phyloP scores from a whole-genome alignment of 352 stramenopile species.

The Globisporangium abappressorium region DNA sequence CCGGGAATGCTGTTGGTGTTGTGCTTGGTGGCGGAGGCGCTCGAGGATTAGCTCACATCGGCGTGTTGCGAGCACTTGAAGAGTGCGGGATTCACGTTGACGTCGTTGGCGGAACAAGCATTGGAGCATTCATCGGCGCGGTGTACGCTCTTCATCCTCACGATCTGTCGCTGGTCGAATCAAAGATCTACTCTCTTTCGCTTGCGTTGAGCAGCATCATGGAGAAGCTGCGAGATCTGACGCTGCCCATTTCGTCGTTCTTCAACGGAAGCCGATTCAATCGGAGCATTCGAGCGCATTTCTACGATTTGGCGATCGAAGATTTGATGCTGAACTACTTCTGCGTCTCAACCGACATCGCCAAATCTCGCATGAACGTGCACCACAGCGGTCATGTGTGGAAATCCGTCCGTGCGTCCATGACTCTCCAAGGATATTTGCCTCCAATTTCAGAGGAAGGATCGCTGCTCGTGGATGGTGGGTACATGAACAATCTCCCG shows the following conservation, averaged over 20 bases:
- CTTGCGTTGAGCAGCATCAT: slow-evolving; percentile 62
- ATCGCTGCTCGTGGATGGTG: slow-evolving; percentile 86
- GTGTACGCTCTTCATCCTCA: slow-evolving; percentile 80
- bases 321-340: slow-evolving; percentile 93
- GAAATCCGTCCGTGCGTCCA: slow-evolving; percentile 90
- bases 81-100: slow-evolving; percentile 92
- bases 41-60: slow-evolving; percentile 92
- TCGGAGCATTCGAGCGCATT: slow-evolving; percentile 59
- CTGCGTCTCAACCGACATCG: slow-evolving; percentile 91
- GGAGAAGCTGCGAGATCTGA: slow-evolving; percentile 82
- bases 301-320: slow-evolving; percentile 80
- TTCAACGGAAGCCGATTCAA: slow-evolving; percentile 89
- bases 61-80: slow-evolving; percentile 90
- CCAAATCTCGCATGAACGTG: slow-evolving; percentile 83
- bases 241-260: slow-evolving; percentile 86
- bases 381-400: slow-evolving; percentile 84
- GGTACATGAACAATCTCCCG: slow-evolving; percentile 94
- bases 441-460: slow-evolving; percentile 88
- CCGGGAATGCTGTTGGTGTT: slow-evolving; percentile 90
- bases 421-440: slow-evolving; percentile 91
- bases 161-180: slow-evolving; percentile 52
- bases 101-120: slow-evolving; percentile 92
- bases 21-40: slow-evolving; percentile 93
- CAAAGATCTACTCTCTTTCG: slow-evolving; percentile 58
- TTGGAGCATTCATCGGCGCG: slow-evolving; percentile 82